phyloP scores from a whole-genome alignment of 2,329 filamentous ascomycete genomes.

The Xylaria sp. region DNA sequence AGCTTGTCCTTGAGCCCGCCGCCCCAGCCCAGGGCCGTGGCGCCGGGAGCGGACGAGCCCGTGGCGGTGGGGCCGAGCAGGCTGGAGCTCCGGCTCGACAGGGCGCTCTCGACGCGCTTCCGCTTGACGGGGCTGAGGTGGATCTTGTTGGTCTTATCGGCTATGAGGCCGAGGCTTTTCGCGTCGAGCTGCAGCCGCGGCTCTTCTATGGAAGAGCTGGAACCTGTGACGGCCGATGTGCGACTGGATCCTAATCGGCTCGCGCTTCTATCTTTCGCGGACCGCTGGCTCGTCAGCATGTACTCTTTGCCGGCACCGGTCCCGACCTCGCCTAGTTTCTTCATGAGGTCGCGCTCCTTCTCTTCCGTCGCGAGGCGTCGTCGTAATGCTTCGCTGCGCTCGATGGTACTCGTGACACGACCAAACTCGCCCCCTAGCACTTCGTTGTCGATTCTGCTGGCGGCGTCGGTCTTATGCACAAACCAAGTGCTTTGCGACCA shows the following conservation, averaged over 20 bases:
- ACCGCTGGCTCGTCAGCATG: slow-evolving; percentile 53
- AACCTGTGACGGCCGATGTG: not conserved
- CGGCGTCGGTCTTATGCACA: slow-evolving; percentile 58
- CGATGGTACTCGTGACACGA: slow-evolving; percentile 62
- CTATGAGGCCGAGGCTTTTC: slow-evolving; percentile 50
- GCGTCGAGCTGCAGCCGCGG: slow-evolving; percentile 50
- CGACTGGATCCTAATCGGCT: slow-evolving; percentile 20
- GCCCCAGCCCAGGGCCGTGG: slow-evolving; percentile 61
- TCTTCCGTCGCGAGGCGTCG: slow-evolving; percentile 69
- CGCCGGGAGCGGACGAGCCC: not conserved
- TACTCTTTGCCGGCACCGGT: slow-evolving; percentile 73
- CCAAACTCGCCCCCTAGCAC: slow-evolving; percentile 37
- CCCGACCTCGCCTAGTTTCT: slow-evolving; percentile 68
- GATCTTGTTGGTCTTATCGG: slow-evolving; percentile 50
- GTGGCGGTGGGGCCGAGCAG: not conserved
- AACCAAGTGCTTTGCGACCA: slow-evolving; percentile 64
- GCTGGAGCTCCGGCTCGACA: slow-evolving; percentile 39
- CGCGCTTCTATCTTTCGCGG: slow-evolving; percentile 11
- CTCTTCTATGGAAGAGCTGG: slow-evolving; percentile 27
- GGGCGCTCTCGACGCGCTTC: slow-evolving; percentile 60
- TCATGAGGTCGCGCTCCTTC: slow-evolving; percentile 74
- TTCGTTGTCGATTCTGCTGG: slow-evolving; percentile 69
- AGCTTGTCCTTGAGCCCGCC: slow-evolving; percentile 60
- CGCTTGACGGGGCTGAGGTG: slow-evolving; percentile 66
- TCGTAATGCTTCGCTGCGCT: slow-evolving; percentile 69